Conservation (phyloP, 306 rosid genomes). For the Gillenia trifoliata region DNA sequence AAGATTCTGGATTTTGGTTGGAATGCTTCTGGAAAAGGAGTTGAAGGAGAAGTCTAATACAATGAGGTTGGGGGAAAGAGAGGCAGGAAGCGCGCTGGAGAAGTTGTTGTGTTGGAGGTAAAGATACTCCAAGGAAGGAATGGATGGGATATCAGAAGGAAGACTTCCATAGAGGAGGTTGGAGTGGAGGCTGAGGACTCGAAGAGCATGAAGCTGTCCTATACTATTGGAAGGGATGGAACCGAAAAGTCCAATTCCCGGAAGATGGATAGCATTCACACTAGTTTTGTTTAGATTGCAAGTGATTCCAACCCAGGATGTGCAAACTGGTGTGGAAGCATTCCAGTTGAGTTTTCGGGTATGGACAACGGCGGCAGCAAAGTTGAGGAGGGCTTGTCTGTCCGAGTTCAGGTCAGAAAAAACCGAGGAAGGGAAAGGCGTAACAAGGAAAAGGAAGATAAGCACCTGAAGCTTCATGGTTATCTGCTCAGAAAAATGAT, state of each 20-base stretch:
- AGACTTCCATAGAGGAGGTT: constrained; percentile 58
- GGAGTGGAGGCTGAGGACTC: constrained; percentile 62
- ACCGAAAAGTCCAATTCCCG: constrained; percentile 59
- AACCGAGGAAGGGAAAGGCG: constrained; percentile 16
- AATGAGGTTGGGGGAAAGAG: constrained; percentile 47
- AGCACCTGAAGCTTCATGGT: constrained; percentile 44
- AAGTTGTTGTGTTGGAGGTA: constrained; percentile 63
- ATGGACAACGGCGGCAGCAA: constrained; percentile 46
- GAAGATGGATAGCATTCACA: constrained; percentile 60
- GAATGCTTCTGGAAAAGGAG: constrained; percentile 59
- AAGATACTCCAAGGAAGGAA: constrained; percentile 56
- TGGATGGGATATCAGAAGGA: constrained; percentile 58
- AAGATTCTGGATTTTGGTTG: constrained; percentile 51
- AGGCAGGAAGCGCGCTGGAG: constrained; percentile 57
- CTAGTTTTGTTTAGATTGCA: constrained; percentile 44
- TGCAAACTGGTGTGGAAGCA: constrained; percentile 46
- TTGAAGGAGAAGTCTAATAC: constrained; percentile 59
- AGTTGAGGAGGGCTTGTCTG: constrained; percentile 53
- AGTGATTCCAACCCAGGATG: constrained; percentile 66
- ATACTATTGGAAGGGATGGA: constrained; percentile 52
- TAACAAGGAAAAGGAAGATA: constrained; percentile 25
- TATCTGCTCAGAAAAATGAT: constrained; percentile 24
- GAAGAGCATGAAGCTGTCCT: constrained; percentile 60
- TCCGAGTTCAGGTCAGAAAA: constrained; percentile 62
- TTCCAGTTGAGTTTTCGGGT: constrained; percentile 71